Evolutionary conservation across 1,284 basidiomycete genomes (phyloP), one percentile per base, ranked within the genome.

Genomic region (Rhodotorula mucilaginosa): DNA sequence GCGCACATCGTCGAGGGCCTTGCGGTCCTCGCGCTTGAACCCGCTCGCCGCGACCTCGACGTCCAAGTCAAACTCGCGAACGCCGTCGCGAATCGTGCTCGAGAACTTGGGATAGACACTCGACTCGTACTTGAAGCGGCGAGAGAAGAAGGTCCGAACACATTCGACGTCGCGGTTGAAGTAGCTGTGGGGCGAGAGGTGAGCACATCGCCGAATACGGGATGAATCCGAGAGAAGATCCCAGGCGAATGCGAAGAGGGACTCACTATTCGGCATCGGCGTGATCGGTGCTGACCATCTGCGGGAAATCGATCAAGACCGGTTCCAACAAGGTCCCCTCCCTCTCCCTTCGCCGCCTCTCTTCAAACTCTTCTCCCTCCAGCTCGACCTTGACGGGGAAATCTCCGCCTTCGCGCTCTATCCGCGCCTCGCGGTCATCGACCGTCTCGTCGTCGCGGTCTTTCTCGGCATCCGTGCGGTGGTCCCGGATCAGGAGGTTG

Each of bases 91-190:
- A 18, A 79, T 58, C 26, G 74, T 71, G 5, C 74, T 67, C 19
- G 75, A 74, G 83, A 96, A 96, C 68, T 87, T 87, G 8, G 97
- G 96, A 82, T 91, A 97, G 48, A 93, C 82, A 0, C 86, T 85
- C 71, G 93, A 95, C 82, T 97, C 93, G 81, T 96, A 99, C 68
- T 89, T 87, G 84, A 98, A 99, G 31, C 95, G 84, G 73, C 93
- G 87, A 75, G 86, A 86, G 86, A 99, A 99, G 84, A 98, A 99
- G 16, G 88, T 89, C 58, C 93, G 87, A 75, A 99, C 93, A 81
- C 97, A 97, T 72, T 96, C 90, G 21, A 99, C 97, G 81, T 99
- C 97, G 49, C 97, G 89, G 80, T 97, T 93, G 83, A 99, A 99
- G 83, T 97, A 99, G 90, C 94, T 96, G 78, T 46, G 73, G 56